These are phyloP conservation scores for Conticribra guillardii DNA, from an alignment of 108 stramenopile genomes.

Conservation along the genomic window DNA sequence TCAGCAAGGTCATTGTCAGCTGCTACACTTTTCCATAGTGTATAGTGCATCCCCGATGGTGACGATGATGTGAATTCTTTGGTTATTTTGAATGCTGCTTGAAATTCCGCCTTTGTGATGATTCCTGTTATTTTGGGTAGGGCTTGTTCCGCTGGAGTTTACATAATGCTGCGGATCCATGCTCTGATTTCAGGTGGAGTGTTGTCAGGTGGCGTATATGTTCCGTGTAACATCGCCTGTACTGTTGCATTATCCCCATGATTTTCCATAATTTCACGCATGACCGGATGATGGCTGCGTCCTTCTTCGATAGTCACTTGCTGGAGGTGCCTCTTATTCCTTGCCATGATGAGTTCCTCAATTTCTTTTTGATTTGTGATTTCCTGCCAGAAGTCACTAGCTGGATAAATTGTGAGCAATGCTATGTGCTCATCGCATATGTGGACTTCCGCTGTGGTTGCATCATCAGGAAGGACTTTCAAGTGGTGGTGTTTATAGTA, in stretches of 20 bases:
- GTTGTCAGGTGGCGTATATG: background rate
- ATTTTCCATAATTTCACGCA: background rate
- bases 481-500: background rate
- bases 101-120: constrained; percentile 13
- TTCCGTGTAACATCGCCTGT: background rate
- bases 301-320: constrained; percentile 6
- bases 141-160: background rate
- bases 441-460: background rate
- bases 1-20: constrained; percentile 1
- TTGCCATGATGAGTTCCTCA: background rate
- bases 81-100: constrained; percentile 1
- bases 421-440: background rate
- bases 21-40: too few species aligned
- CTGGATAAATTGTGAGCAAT: background rate
- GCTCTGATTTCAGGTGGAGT: background rate
- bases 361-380: background rate
- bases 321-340: constrained; percentile 13
- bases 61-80: constrained; percentile 15
- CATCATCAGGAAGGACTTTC: constrained; percentile 1
- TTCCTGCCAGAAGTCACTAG: background rate
- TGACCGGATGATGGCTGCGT: background rate
- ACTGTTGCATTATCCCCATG: background rate
- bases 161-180: background rate
- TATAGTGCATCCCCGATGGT: constrained; percentile 11
- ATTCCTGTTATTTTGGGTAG: background rate